A percentile compares a stretch with the other conserved stretches of the same genome.
These are phyloP conservation scores for Bolboschoenoplectus hybrid DNA, from an alignment of 202 grass and related monocot genomes.

Conservation along the genomic window DNA sequence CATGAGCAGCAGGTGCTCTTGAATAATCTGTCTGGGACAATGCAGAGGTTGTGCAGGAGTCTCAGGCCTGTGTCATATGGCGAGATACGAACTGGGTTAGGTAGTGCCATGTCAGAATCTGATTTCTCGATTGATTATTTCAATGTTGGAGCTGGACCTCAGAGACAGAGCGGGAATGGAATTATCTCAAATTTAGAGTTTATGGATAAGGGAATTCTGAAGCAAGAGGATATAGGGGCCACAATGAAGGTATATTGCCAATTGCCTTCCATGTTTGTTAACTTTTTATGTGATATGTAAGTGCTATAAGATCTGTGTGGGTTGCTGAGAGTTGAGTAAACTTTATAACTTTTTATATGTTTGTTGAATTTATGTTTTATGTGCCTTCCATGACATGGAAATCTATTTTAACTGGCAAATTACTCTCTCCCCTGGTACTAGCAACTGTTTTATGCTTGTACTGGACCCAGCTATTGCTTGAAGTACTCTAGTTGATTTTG, in stretches of 20 bases:
- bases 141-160: not conserved
- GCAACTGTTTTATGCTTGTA: not conserved
- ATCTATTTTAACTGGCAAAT: not conserved
- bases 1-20: conserved; percentile 44
- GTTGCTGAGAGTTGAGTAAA: not conserved
- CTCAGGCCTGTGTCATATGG: conserved; percentile 64
- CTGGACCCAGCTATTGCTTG: not conserved
- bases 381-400: not conserved
- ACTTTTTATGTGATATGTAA: not conserved
- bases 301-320: not conserved
- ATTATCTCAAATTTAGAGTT: conserved; percentile 5
- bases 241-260: not conserved
- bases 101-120: conserved; percentile 42
- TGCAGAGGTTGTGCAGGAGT: conserved; percentile 68
- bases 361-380: not conserved
- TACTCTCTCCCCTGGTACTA: not conserved
- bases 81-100: conserved; percentile 35
- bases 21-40: conserved; percentile 38
- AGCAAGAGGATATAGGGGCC: not conserved
- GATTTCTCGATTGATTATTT: conserved; percentile 25
- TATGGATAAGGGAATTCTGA: not conserved
- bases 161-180: not conserved
- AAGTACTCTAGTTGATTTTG: not conserved
- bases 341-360: not conserved
- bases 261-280: not conserved